Conservation (phyloP, 768 basidiomycete species). For the Calvatia gigantea region DNA sequence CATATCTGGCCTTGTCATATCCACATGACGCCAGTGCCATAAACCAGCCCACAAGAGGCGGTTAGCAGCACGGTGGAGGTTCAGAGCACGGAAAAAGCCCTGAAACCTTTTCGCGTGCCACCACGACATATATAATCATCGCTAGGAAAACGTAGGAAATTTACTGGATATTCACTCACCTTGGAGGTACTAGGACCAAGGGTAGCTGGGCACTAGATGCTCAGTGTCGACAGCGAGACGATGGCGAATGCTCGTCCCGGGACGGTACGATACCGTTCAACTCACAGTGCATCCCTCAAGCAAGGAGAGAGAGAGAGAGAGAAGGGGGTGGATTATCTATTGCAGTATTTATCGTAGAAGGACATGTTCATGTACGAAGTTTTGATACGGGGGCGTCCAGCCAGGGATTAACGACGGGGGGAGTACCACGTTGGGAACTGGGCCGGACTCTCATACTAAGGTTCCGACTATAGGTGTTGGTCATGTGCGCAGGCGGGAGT, state of each 20-base stretch:
- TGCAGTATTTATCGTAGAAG: conserved; percentile 13
- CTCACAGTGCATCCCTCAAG: background rate
- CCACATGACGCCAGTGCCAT: conserved; percentile 44
- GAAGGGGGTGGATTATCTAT: conserved; percentile 6
- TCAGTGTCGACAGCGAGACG: no score
- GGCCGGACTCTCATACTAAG: conserved; percentile 11
- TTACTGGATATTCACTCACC: conserved; percentile 26
- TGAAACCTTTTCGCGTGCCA: conserved; percentile 33
- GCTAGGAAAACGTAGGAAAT: conserved; percentile 13
- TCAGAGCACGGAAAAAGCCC: conserved; percentile 28
- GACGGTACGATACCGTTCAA: background rate
- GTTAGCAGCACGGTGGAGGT: conserved; percentile 37
- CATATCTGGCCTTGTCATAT: conserved; percentile 90
- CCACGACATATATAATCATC: conserved; percentile 70
- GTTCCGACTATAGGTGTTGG: conserved; percentile 28
- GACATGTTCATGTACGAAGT: conserved; percentile 4
- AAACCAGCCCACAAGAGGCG: conserved; percentile 45
- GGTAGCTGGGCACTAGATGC: no score
- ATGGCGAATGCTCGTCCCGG: no score
- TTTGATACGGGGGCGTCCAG: background rate
- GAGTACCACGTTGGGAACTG: background rate
- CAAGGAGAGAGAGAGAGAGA: background rate
- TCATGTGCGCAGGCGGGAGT: conserved; percentile 11
- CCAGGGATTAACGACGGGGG: background rate
- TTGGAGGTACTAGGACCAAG: background rate